These are phyloP conservation scores for Hypsizygus ulmarius DNA, from an alignment of 1,284 basidiomycete species.

Conservation along the genomic window DNA sequence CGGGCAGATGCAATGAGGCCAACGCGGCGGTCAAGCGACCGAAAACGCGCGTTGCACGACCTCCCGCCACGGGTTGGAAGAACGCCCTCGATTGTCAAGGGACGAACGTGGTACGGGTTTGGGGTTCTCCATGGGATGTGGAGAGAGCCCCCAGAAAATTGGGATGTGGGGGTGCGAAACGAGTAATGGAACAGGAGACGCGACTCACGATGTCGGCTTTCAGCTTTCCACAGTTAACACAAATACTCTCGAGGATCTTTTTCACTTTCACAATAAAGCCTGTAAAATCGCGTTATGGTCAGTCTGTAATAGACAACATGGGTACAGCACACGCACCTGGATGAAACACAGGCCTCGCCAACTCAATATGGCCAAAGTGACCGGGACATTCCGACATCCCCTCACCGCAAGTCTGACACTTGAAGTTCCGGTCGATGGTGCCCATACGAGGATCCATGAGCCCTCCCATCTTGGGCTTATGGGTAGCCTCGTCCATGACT, in stretches of 20 bases:
- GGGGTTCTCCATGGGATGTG: slow-evolving; percentile 81
- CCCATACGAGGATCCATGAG: slow-evolving; percentile 98
- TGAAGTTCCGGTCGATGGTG: slow-evolving; percentile 98
- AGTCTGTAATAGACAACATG: not conserved
- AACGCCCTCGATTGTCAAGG: slow-evolving; percentile 75
- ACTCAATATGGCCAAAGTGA: slow-evolving; percentile 98
- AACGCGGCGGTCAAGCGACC: slow-evolving; percentile 87
- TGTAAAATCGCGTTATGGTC: slow-evolving; percentile 28
- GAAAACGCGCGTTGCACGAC: slow-evolving; percentile 68
- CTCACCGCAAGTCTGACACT: slow-evolving; percentile 99
- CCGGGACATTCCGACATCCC: slow-evolving; percentile 98
- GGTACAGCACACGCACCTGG: slow-evolving; percentile 62
- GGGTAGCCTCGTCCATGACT: slow-evolving; percentile 93
- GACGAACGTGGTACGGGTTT: slow-evolving; percentile 75
- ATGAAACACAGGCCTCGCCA: slow-evolving; percentile 95
- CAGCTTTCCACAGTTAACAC: slow-evolving; percentile 97
- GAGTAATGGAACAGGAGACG: slow-evolving; percentile 71
- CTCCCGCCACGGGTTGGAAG: slow-evolving; percentile 65
- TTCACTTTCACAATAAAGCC: slow-evolving; percentile 99
- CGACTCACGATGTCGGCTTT: slow-evolving; percentile 95
- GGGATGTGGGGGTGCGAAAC: slow-evolving; percentile 87
- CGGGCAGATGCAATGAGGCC: slow-evolving; percentile 59
- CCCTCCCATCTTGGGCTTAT: slow-evolving; percentile 87
- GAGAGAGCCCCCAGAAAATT: slow-evolving; percentile 95
- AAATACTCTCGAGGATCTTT: slow-evolving; percentile 99